Base-by-base conservation (phyloP, 495 filamentous ascomycete species). In the Viridothelium virens region DNA sequence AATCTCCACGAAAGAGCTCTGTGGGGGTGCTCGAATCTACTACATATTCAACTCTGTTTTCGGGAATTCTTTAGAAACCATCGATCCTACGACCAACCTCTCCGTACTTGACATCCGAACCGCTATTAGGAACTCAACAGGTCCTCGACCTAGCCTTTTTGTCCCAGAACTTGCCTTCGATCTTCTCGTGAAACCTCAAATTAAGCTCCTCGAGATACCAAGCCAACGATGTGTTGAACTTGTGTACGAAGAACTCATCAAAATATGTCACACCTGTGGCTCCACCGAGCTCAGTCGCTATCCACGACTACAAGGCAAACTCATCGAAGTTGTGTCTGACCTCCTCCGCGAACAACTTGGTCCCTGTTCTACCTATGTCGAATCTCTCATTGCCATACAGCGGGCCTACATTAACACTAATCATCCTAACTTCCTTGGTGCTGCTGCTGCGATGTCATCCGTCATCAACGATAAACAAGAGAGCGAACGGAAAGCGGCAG, bases 31-130 rank as follows among this genome's bases (percentile, higher is more conserved):
- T 18, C 85, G 94, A 34, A 97, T 99, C 68, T 99, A 99, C 77
- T 99, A 99, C 77, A 97, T 99, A 63, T 99, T 99, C 81, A 99
- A 99, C 76, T 96, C 93, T 47, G 95, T 99, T 14, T 99, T 97
- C 77, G 95, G 94, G 61, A 96, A 95, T 77, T 96, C 93, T 10
- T 79, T 99, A 34, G 95, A 97, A 75, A 89, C 91, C 6, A 96
- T 99, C 68, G 92, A 97, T 71, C 94, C 94, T 5, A 97, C 92
- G 0, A 88, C 87, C 25, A 97, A 97, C 73, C 86, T 99, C 69
- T 94, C 92, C 14, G 89, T 92, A 12, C 86, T 92, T n/a, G 94
- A 99, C 73, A 99, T 99, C 66, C 87, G 95, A 72, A 99, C 95
- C 9, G 94, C 94, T 31, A 99, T 99, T 69, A 87, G 94, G 69